Base-by-base conservation (phyloP, 306 rosid genomes). In the Canavalia ensiformis region DNA sequence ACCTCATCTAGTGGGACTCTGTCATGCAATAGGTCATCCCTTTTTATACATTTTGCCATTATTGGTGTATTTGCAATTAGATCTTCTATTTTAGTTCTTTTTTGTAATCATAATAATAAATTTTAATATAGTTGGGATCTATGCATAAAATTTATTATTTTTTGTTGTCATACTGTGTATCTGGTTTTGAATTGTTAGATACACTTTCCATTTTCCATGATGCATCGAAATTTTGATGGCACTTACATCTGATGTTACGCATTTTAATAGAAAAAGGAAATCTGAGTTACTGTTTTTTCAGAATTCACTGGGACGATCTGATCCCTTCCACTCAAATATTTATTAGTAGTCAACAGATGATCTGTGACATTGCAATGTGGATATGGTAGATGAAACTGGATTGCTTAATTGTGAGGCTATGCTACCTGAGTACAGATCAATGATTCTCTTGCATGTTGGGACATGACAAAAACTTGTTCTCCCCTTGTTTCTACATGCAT, bases 401-500 rank as follows among this genome's bases (percentile, higher is more conserved):
- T 81, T 72, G 10, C 78, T 18, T 34, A 71, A n/a, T 25, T 56
- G 11, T 76, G 83, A 47, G 13, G 67, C 74, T 76, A 57, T 46
- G 67, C 58, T 28, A 13, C 67, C 67, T 56, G 10, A 42, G 11
- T 50, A 64, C 54, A 10, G 50, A 30, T 47, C 11, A 11, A 30
- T 74, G 39, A 64, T 69, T 31, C 72, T 34, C 57, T 72, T 81
- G 67, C 54, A 11, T 66, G 30, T 68, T 72, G 78, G 13, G 13
- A 69, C 70, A 31, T 81, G 67, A 67, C 42, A 46, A 39, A 39
- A 77, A 1, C 60, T 6, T 49, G 33, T 56, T 78, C 33, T 73
- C 54, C 76, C 74, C 41, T 69, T 34, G 12, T 85, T 50, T 77
- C 47, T 37, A 50, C 57, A 28, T 67, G 69, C 68, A 77, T 74